Evolutionary conservation across 1,284 basidiomycete species (phyloP).

Genomic region (Malassezia arunalokei): DNA sequence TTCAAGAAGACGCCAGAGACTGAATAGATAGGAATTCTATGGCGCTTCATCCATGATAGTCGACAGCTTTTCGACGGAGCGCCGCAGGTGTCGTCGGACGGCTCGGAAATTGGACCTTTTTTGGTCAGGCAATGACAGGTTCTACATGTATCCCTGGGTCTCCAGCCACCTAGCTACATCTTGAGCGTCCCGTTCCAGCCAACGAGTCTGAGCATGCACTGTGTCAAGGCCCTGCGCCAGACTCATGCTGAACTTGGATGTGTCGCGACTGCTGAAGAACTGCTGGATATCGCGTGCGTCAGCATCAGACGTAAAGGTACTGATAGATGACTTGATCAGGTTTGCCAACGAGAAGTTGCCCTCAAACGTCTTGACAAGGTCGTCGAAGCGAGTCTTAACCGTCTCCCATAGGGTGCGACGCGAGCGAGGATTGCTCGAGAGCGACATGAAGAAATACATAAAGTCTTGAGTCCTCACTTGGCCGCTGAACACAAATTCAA

Average conservation of each 20-base stretch:
- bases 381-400: slow-evolving; percentile 34
- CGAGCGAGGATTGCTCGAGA: slow-evolving; percentile 28
- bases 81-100: too few species aligned
- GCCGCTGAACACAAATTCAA: slow-evolving; percentile 22
- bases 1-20: slow-evolving; percentile 9
- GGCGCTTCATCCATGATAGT: neutral
- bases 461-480: slow-evolving; percentile 44
- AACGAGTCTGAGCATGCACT: slow-evolving; percentile 53
- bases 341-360: slow-evolving; percentile 27
- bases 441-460: slow-evolving; percentile 36
- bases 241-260: slow-evolving; percentile 50
- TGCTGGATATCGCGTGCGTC: slow-evolving; percentile 58
- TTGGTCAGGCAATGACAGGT: too few species aligned
- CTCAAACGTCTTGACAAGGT: slow-evolving; percentile 53
- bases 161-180: slow-evolving; percentile 55
- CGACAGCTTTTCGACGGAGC: too few species aligned
- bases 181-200: slow-evolving; percentile 53
- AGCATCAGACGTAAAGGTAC: slow-evolving; percentile 55
- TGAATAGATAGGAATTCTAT: slow-evolving; percentile 1
- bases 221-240: slow-evolving; percentile 59
- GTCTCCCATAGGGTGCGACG: slow-evolving; percentile 37
- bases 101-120: too few species aligned
- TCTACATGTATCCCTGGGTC: slow-evolving; percentile 12
- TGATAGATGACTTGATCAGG: slow-evolving; percentile 51
- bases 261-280: slow-evolving; percentile 50